Evolutionary conservation across 1,284 basidiomycete species (phyloP).

Genomic region (Heterobasidion occidentale): DNA sequence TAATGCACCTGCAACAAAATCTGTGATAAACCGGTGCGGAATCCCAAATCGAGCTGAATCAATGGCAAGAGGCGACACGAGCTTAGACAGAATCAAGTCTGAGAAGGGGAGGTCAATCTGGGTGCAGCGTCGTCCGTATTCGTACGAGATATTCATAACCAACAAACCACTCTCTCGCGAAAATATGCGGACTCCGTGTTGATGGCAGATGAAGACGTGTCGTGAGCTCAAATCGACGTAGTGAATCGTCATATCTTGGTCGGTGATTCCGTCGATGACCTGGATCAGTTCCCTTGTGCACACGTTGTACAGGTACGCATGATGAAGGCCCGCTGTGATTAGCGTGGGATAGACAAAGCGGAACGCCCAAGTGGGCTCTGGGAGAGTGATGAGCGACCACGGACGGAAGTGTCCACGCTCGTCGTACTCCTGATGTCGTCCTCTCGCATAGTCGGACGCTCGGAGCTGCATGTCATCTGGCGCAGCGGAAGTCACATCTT

Average conservation of each 20-base stretch:
- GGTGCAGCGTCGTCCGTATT: conserved; percentile 16
- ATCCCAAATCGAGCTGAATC: too few relatives aligned
- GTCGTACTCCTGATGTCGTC: background rate
- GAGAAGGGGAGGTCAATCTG: background rate
- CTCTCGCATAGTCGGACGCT: background rate
- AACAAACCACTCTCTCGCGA: conserved; percentile 36
- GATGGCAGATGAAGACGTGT: conserved; percentile 56
- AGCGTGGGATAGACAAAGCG: conserved; percentile 63
- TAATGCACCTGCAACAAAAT: conserved; percentile 13
- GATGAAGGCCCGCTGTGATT: conserved; percentile 33
- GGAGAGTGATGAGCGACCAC: conserved; percentile 44
- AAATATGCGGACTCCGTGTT: conserved; percentile 41
- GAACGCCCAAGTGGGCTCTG: conserved; percentile 45
- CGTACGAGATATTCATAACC: conserved; percentile 30
- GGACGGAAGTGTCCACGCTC: conserved; percentile 48
- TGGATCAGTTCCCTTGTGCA: conserved; percentile 36
- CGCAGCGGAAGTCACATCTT: conserved; percentile 6
- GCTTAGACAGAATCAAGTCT: too few relatives aligned
- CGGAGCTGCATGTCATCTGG: conserved; percentile 10
- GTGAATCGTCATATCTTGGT: conserved; percentile 32
- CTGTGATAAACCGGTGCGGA: background rate
- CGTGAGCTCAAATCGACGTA: conserved; percentile 61
- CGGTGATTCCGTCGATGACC: conserved; percentile 25
- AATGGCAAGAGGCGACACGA: too few relatives aligned
- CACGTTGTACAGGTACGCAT: conserved; percentile 55